Base-by-base conservation (phyloP, 345 rosid genomes). In the Salix koriyanagi region DNA sequence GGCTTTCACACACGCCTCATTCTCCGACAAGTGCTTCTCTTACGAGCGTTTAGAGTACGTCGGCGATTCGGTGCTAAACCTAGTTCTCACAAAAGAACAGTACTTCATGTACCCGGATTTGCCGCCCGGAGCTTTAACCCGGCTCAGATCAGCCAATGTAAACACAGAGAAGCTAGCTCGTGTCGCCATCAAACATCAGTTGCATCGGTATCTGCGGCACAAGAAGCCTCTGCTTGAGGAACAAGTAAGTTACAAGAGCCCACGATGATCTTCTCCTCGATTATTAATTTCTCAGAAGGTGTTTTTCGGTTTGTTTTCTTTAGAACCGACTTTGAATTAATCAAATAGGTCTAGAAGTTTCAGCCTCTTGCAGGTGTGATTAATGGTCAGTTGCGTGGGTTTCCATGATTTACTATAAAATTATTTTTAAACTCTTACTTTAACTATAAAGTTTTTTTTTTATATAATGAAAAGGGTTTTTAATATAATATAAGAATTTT, bases 91-190 rank as follows among this genome's bases (percentile, higher is more conserved):
- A 0, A 78, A 56, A 52, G 83, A 89, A 1, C 89, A 79, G 3
- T 92, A 13, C 73, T 65, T 44, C 3, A n/a, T 1, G 34, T 89
- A 87, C 32, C 89, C 90, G 12, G 79, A 85, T 30, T 70, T 79
- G 79, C 0, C 67, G 3, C 87, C 91, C 0, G 97, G 93, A 5
- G 28, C 21, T 25, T 66, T 91, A 70, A 93, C 97, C 37, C 75
- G 91, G 2, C 97, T 92, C 74, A 85, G 93, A 6, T 88, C 92
- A 0, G 88, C 86, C 32, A 92, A 92, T 60, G 91, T 92, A 0
- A 83, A 92, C 30, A 84, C 86, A 0, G 96, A 92, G 72, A 92
- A 92, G 70, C 84, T 92, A 15, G 91, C 97, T 0, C 84, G 96
- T 2, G 94, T 83, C 2, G 89, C 94, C 21, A 3, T 88, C 18